These are phyloP conservation scores for Kazachstania bromeliacearum DNA, from an alignment of 805 yeast species.

Conservation along the genomic window DNA sequence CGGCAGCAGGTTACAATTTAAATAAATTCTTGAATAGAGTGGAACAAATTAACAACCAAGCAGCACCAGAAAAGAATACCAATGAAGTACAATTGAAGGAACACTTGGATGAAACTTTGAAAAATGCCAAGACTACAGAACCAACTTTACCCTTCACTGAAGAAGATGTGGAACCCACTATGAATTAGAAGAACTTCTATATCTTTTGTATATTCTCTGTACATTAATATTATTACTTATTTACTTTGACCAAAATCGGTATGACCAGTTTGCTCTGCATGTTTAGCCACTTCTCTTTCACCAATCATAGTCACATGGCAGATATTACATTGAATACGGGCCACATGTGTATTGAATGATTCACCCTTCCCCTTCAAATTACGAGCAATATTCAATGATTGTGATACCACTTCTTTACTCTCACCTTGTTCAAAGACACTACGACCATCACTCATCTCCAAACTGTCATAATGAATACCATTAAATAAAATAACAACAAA, in stretches of 20 bases:
- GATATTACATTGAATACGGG: constrained; percentile 46
- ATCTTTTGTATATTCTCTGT: too few relatives aligned
- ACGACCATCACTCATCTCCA: too few relatives aligned
- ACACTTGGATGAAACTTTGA: constrained; percentile 21
- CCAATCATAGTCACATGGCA: constrained; percentile 49
- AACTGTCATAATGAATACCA: constrained; percentile 68
- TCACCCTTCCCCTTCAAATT: constrained; percentile 44
- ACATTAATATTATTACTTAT: not conserved
- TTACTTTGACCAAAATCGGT: constrained; percentile 45
- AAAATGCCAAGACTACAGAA: constrained; percentile 25
- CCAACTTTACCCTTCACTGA: constrained; percentile 23
- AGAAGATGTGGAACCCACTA: not conserved
- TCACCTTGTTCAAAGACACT: too few relatives aligned
- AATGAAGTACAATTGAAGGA: constrained; percentile 33
- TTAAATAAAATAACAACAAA: constrained; percentile 52
- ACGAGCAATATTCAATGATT: constrained; percentile 30
- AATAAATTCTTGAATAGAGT: constrained; percentile 56
- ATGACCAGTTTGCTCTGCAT: constrained; percentile 57
- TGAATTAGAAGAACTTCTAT: too few relatives aligned
- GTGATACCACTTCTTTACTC: constrained; percentile 13
- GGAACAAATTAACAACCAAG: constrained; percentile 44
- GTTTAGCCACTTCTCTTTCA: constrained; percentile 54
- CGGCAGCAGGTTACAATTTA: constrained; percentile 77
- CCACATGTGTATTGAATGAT: constrained; percentile 55
- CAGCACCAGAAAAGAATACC: constrained; percentile 38